Percentiles rank a stretch among this genome's conserved stretches.
Evolutionary conservation across 768 basidiomycete genomes (phyloP).

Genomic region (Boletus rex-veris): DNA sequence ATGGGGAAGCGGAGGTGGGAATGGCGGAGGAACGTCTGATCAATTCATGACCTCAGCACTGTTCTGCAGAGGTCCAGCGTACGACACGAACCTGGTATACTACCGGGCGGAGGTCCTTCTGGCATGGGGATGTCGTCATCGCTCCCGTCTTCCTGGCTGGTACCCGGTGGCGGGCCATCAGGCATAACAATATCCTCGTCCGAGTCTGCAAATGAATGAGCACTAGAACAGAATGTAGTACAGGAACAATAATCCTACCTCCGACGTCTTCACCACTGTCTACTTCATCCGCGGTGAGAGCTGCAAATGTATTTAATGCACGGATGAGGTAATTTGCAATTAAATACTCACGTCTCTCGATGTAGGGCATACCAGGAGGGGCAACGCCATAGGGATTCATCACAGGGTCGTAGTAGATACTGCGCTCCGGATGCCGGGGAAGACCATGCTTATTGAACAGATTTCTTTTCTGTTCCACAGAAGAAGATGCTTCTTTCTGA

Average conservation of each 20-base stretch:
- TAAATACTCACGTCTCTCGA: slow-evolving; percentile 69
- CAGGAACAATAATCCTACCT: slow-evolving; percentile 26
- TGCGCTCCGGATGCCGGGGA: slow-evolving; percentile 86
- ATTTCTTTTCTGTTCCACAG: slow-evolving; percentile 51
- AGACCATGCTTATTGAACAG: slow-evolving; percentile 81
- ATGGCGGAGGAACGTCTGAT: slow-evolving; percentile 9
- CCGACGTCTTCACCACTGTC: slow-evolving; percentile 60
- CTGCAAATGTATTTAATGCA: slow-evolving; percentile 33
- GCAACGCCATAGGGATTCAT: slow-evolving; percentile 94
- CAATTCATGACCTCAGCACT: not conserved
- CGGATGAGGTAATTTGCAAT: not conserved
- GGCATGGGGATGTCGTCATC: slow-evolving; percentile 92
- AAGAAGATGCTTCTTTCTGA: slow-evolving; percentile 38
- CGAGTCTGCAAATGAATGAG: slow-evolving; percentile 10
- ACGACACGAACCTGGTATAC: slow-evolving; percentile 15
- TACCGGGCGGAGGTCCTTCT: slow-evolving; percentile 65
- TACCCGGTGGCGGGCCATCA: slow-evolving; percentile 54
- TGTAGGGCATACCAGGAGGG: slow-evolving; percentile 96
- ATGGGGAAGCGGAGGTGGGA: slow-evolving; percentile 26
- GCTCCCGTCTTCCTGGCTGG: slow-evolving; percentile 39
- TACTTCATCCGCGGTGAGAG: slow-evolving; percentile 57
- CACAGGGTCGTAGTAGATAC: slow-evolving; percentile 87
- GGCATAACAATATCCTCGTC: slow-evolving; percentile 70
- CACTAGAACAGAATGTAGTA: not conserved
- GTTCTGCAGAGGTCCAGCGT: not conserved